Evolutionary conservation across 176 grass and related monocot species (phyloP).

Genomic region (Echinochloa phyllopogon): DNA sequence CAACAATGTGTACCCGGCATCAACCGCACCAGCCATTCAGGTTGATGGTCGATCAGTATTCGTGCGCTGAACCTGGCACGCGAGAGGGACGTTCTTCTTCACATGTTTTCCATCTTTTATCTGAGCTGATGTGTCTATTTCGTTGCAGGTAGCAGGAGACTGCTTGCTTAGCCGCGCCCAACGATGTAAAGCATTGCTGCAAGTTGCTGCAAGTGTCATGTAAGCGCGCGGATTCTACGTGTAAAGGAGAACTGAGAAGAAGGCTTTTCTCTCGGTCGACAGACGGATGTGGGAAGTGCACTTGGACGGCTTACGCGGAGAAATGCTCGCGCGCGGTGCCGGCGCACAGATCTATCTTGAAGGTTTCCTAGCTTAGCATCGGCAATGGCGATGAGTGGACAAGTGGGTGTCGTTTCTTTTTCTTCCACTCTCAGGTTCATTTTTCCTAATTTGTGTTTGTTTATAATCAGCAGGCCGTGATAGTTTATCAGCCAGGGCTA

Average conservation of each 20-base stretch:
- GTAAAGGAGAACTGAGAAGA: slow-evolving; percentile 7
- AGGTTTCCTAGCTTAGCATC: not conserved
- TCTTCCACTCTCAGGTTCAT: slow-evolving; percentile 9
- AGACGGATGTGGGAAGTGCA: not conserved
- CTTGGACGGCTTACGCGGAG: slow-evolving; percentile 33
- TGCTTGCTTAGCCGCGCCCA: slow-evolving; percentile 9
- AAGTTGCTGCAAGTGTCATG: slow-evolving; percentile 11
- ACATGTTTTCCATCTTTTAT: not conserved
- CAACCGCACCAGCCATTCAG: too few species aligned
- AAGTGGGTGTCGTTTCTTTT: not conserved
- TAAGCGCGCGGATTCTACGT: slow-evolving; percentile 3
- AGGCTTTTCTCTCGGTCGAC: not conserved
- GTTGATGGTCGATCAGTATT: not conserved
- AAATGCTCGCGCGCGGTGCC: slow-evolving; percentile 38
- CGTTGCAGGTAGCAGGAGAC: not conserved
- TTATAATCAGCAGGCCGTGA: not conserved
- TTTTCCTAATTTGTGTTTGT: not conserved
- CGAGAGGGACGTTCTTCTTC: slow-evolving; percentile 21
- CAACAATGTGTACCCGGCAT: too few species aligned
- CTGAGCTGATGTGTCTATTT: not conserved
- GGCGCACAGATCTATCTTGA: not conserved
- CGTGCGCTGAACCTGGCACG: not conserved
- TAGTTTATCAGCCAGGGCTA: slow-evolving; percentile 7
- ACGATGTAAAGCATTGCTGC: not conserved
- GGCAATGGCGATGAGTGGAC: not conserved